A percentile compares a stretch with the other conserved stretches of the same genome.
Evolutionary conservation across 75 land plant species (phyloP).

Genomic region (Cunninghamia lanceolata): DNA sequence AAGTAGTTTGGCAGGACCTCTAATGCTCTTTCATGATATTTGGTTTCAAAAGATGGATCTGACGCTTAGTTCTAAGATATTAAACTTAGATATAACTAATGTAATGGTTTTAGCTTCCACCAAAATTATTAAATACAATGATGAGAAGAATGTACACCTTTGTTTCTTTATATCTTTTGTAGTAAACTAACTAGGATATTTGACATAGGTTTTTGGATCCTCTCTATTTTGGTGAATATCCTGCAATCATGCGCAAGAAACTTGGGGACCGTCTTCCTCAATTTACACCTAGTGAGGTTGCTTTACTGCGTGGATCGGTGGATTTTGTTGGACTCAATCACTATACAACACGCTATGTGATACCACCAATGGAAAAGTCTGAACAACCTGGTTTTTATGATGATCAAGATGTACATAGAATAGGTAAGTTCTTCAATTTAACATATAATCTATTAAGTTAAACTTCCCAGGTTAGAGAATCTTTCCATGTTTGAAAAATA

Average conservation of each 20-base stretch:
- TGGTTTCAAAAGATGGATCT: neutral
- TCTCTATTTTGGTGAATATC: conserved; percentile 76
- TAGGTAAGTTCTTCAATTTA: conserved; percentile 34
- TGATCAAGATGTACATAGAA: conserved; percentile 50
- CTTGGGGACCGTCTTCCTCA: conserved; percentile 68
- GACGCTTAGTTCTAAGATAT: neutral
- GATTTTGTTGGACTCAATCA: conserved; percentile 88
- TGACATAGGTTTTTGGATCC: conserved; percentile 76
- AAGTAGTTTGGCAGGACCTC: neutral
- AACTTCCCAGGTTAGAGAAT: neutral
- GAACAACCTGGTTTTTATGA: conserved; percentile 28
- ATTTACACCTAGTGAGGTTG: conserved; percentile 57
- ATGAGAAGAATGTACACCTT: neutral
- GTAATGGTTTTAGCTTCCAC: neutral
- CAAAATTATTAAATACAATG: neutral
- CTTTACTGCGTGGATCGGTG: conserved; percentile 30
- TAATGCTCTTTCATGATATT: neutral
- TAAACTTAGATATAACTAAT: neutral
- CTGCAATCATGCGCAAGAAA: conserved; percentile 61
- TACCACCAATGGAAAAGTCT: conserved; percentile 20
- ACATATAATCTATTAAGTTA: neutral
- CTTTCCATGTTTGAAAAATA: neutral
- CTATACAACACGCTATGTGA: conserved; percentile 63
- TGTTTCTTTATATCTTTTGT: neutral
- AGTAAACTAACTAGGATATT: neutral